A percentile compares a stretch with the other conserved stretches of the same genome.
Conservation (phyloP, 2,329 filamentous ascomycete species). For the Lachnellula cervina region DNA sequence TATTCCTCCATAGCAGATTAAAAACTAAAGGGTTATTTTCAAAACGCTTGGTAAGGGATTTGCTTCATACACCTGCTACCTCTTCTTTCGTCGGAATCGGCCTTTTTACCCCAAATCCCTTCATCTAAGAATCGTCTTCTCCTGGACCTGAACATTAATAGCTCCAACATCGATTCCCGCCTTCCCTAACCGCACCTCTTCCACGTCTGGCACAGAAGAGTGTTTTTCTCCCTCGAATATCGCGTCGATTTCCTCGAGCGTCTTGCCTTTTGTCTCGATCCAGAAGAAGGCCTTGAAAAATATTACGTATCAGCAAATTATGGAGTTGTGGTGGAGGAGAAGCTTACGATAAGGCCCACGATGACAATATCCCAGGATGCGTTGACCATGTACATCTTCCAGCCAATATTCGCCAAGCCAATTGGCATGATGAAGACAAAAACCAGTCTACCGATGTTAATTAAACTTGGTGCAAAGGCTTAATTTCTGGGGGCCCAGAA, state of each 20-base stretch:
- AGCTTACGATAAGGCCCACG: conserved; percentile 20
- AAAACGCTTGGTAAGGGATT: no score
- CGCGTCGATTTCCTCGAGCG: conserved; percentile 36
- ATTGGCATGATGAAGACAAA: conserved; percentile 40
- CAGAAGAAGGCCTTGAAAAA: conserved; percentile 23
- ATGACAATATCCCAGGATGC: conserved; percentile 15
- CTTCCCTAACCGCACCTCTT: conserved; percentile 10
- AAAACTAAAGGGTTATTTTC: no score
- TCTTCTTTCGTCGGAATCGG: no score
- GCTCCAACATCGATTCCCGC: conserved; percentile 6
- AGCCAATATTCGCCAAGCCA: conserved; percentile 39
- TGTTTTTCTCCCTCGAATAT: conserved; percentile 35
- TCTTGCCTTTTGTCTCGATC: conserved; percentile 37
- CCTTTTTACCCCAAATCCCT: neutral
- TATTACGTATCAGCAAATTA: neutral
- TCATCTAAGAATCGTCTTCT: neutral
- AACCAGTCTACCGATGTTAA: conserved; percentile 30
- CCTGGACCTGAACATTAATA: neutral
- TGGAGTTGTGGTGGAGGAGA: neutral
- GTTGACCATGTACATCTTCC: conserved; percentile 46
- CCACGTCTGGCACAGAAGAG: conserved; percentile 14
- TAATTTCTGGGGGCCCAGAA: neutral
- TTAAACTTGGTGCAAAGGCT: neutral
- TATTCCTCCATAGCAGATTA: no score
- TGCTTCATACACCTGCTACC: no score